Conservation (phyloP, 192 early-diverging fungal genomes). For the Coemansia sp. region DNA sequence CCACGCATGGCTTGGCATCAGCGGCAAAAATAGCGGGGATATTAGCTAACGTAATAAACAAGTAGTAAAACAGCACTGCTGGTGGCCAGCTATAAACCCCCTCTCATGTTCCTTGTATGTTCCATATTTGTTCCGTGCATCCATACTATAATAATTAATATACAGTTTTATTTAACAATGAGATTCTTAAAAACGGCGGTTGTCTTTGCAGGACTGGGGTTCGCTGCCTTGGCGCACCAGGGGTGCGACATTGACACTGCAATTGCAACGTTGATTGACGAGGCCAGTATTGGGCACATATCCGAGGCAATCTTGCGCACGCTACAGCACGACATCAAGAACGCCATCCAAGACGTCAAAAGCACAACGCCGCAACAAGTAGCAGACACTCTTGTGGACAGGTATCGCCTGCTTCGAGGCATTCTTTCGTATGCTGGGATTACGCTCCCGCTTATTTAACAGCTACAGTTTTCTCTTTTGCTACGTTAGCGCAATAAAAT, state of each 20-base stretch:
- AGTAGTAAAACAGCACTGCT: too few species aligned
- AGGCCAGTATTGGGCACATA: slow-evolving; percentile 18
- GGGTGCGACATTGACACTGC: slow-evolving; percentile 30
- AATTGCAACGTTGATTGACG: slow-evolving; percentile 10
- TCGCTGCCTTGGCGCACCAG: slow-evolving; percentile 13
- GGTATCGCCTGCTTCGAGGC: slow-evolving; percentile 20
- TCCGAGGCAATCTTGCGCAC: slow-evolving; percentile 19
- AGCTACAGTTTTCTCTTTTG: neutral
- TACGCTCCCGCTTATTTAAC: slow-evolving; percentile 14
- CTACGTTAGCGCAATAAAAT: slow-evolving; percentile 1
- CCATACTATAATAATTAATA: neutral
- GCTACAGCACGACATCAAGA: slow-evolving; percentile 21
- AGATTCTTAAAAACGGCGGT: neutral
- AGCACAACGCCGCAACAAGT: slow-evolving; percentile 6
- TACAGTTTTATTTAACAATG: slow-evolving; percentile 2
- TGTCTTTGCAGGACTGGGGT: neutral
- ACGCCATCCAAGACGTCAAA: slow-evolving; percentile 6
- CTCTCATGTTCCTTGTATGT: too few species aligned
- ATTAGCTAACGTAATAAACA: too few species aligned
- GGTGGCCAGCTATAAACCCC: too few species aligned
- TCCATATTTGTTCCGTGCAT: too few species aligned
- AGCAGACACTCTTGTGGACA: slow-evolving; percentile 20
- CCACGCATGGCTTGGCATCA: too few species aligned
- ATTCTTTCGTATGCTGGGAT: slow-evolving; percentile 19
- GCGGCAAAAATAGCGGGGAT: too few species aligned